Percentiles rank a stretch among this genome's conserved stretches.
These are phyloP conservation scores for Ustilago bromivora DNA, from an alignment of 1,284 basidiomycete species.

Conservation along the genomic window DNA sequence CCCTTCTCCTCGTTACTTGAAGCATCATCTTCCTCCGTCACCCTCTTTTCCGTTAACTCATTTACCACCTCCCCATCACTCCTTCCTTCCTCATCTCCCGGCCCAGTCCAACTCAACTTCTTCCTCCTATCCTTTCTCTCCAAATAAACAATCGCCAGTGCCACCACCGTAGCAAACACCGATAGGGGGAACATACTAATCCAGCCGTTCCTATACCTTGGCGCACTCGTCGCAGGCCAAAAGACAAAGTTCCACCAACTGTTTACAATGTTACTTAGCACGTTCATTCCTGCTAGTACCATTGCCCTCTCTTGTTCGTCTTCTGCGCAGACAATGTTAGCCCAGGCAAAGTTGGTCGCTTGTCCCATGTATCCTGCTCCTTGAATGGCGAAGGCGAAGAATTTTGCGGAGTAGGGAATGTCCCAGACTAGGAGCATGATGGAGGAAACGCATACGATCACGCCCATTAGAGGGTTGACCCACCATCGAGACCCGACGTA, in stretches of 20 bases:
- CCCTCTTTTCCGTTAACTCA: slow-evolving; percentile 4
- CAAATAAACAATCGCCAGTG: slow-evolving; percentile 40
- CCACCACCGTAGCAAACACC: slow-evolving; percentile 32
- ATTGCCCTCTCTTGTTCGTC: slow-evolving; percentile 65
- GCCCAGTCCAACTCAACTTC: background rate
- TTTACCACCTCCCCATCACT: background rate
- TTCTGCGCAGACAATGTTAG: slow-evolving; percentile 54
- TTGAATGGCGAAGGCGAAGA: slow-evolving; percentile 60
- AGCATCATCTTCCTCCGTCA: background rate
- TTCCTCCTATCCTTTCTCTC: slow-evolving; percentile 35
- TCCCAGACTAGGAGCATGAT: slow-evolving; percentile 53
- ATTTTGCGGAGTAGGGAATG: slow-evolving; percentile 55
- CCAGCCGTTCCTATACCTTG: slow-evolving; percentile 57
- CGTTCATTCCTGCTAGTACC: slow-evolving; percentile 58
- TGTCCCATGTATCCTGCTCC: slow-evolving; percentile 63
- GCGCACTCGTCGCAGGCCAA: slow-evolving; percentile 59
- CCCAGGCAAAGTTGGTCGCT: slow-evolving; percentile 68
- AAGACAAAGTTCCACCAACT: slow-evolving; percentile 63
- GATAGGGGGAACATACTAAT: slow-evolving; percentile 53
- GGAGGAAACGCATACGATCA: slow-evolving; percentile 38
- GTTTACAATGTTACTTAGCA: slow-evolving; percentile 51
- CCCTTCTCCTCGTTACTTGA: background rate
- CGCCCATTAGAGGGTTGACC: slow-evolving; percentile 52
- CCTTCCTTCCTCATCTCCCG: slow-evolving; percentile 5
- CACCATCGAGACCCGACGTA: slow-evolving; percentile 35